Evolutionary conservation across 78 protist species (phyloP), one percentile per base, ranked within the genome.

Genomic region (Emiliania huxleyi): DNA sequence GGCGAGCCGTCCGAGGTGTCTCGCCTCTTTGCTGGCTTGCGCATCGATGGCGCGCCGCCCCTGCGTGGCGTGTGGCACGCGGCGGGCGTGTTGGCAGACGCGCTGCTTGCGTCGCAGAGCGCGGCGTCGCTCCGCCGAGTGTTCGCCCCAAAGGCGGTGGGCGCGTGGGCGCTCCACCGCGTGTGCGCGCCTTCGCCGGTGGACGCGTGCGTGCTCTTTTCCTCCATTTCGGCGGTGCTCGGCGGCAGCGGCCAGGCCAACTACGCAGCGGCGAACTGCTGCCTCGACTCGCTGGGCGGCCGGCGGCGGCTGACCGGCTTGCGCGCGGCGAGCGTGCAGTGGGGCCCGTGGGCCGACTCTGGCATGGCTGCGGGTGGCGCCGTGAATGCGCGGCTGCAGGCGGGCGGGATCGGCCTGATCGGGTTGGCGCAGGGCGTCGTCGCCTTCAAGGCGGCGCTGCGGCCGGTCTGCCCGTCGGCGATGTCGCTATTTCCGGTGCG

Each of bases 241-340:
- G 95, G 95, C 12, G 25, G 45, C 42, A 43, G 77, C 12, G 95
- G 95, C 40, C 95, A 94, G 55, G 55, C 93, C 1, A 56, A 90
- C 52, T 94, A 94, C 69, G 1, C 91, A 18, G 71, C 95, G 1
- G 93, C 84, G 18, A 94, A 91, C 87, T 29, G 44, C 37, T 0
- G 25, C 8, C 81, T 94, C 45, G 93, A 94, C 75, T 52, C 91
- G 6, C 91, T 91, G 69, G 94, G 88, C 11, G 42, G 6, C 15
- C 18, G 1, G 12, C 90, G 93, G 29, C 49, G 84, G 29, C 0
- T n/a, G 0, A 12, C 1, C 43, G 95, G 93, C 18, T 19, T 40
- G 71, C 71, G 48, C 33, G 91, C 75, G 22, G 8, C n/a, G 52
- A 43, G 79, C 38, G 29, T 90, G 38, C 84, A 77, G 21, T 90